Evolutionary conservation across 2,329 filamentous ascomycete genomes (phyloP).

Genomic region (Sphaerostilbella broomeana): DNA sequence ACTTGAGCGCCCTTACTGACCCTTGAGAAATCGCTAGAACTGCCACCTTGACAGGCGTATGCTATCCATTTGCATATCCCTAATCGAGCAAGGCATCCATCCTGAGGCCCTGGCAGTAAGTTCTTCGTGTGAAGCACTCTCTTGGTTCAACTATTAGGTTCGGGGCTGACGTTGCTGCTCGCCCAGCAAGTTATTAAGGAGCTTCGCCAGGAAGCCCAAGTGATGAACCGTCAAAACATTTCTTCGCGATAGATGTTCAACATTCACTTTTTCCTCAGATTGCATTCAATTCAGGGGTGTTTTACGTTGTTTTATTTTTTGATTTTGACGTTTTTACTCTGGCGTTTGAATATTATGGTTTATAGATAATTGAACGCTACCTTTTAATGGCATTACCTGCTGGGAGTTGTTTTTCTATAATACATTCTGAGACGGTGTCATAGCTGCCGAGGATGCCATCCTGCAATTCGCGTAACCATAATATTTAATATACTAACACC

Average conservation of each 20-base stretch:
- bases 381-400: too few relatives aligned
- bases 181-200: constrained; percentile 57
- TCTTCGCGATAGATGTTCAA: background rate
- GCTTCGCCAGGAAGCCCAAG: constrained; percentile 50
- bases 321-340: background rate
- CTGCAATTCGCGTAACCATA: too few relatives aligned
- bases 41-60: constrained; percentile 87
- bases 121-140: background rate
- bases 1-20: too few relatives aligned
- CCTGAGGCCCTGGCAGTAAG: constrained; percentile 89
- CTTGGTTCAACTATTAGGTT: too few relatives aligned
- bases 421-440: too few relatives aligned
- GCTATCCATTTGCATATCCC: constrained; percentile 87
- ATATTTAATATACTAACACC: too few relatives aligned
- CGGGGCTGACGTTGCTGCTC: too few relatives aligned
- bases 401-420: too few relatives aligned
- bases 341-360: too few relatives aligned
- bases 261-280: background rate
- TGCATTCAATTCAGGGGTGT: background rate
- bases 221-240: constrained; percentile 34
- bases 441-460: too few relatives aligned
- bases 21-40: constrained; percentile 73
- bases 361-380: too few relatives aligned
- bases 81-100: constrained; percentile 96
- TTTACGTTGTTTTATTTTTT: background rate